Conservation (phyloP, 805 yeast genomes). For the Torulaspora microellipsoides region DNA sequence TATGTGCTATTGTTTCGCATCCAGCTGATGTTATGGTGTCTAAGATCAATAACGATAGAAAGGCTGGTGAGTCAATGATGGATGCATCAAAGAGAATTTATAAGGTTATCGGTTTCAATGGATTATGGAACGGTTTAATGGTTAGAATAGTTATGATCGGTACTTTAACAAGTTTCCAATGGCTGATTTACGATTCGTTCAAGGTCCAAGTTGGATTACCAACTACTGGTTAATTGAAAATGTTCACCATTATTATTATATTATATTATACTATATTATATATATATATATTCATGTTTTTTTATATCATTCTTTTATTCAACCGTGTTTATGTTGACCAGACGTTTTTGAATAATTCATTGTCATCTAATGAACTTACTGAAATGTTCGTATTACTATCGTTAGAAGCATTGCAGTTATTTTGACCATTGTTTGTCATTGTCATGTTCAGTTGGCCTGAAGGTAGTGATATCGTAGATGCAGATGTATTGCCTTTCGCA, state of each 20-base stretch:
- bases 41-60: constrained; percentile 67
- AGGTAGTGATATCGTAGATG: constrained; percentile 29
- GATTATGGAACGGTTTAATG: constrained; percentile 92
- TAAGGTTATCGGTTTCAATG: constrained; percentile 75
- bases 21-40: constrained; percentile 99
- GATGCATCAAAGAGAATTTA: constrained; percentile 72
- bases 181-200: constrained; percentile 95
- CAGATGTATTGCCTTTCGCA: constrained; percentile 27
- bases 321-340: constrained; percentile 40
- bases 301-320: constrained; percentile 2
- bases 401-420: constrained; percentile 7
- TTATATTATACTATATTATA: too few species aligned
- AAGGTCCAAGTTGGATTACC: constrained; percentile 94
- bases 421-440: constrained; percentile 1
- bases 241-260: too few species aligned
- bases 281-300: constrained; percentile 2
- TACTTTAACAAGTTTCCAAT: constrained; percentile 94
- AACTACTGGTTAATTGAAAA: constrained; percentile 68
- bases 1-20: constrained; percentile 93
- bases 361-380: constrained; percentile 44
- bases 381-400: constrained; percentile 9
- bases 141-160: constrained; percentile 97
- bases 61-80: constrained; percentile 63
- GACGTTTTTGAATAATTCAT: constrained; percentile 62
- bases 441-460: not conserved